phyloP scores from a whole-genome alignment of 2,329 filamentous ascomycete genomes.

The Fusarium oligoseptatum region DNA sequence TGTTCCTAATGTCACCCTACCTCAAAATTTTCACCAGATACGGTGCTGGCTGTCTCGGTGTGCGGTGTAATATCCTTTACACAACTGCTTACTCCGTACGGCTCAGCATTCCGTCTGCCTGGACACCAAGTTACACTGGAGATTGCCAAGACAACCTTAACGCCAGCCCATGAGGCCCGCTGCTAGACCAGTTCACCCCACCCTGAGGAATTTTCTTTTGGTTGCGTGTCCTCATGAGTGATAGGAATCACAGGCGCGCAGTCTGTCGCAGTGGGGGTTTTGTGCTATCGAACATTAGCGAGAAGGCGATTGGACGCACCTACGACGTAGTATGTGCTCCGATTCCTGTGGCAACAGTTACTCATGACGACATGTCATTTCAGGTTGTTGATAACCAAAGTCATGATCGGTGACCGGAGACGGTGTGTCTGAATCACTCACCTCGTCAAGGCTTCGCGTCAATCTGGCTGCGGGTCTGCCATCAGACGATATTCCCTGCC shows the following conservation, averaged over 20 bases:
- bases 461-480: conserved; percentile 23
- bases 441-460: conserved; percentile 7
- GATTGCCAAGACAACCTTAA: conserved; percentile 42
- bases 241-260: conserved; percentile 39
- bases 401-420: conserved; percentile 21
- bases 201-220: conserved; percentile 21
- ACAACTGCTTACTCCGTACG: conserved; percentile 3
- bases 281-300: background rate
- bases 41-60: conserved; percentile 19
- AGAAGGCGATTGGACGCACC: conserved; percentile 27
- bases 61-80: conserved; percentile 12
- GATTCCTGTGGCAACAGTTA: conserved; percentile 13
- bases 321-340: conserved; percentile 2
- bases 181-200: conserved; percentile 30
- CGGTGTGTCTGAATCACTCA: conserved; percentile 34
- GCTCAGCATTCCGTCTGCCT: conserved; percentile 32
- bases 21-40: conserved; percentile 4
- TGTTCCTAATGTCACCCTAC: background rate
- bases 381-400: background rate
- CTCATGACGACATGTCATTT: conserved; percentile 30
- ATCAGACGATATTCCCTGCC: conserved; percentile 31
- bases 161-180: conserved; percentile 30
- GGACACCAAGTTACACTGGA: conserved; percentile 26
- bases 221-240: conserved; percentile 24
- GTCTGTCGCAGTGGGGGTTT: conserved; percentile 20